Evolutionary conservation across 2,329 filamentous ascomycete genomes (phyloP), one percentile per base, ranked within the genome.

Genomic region (Fusarium denticulatum): DNA sequence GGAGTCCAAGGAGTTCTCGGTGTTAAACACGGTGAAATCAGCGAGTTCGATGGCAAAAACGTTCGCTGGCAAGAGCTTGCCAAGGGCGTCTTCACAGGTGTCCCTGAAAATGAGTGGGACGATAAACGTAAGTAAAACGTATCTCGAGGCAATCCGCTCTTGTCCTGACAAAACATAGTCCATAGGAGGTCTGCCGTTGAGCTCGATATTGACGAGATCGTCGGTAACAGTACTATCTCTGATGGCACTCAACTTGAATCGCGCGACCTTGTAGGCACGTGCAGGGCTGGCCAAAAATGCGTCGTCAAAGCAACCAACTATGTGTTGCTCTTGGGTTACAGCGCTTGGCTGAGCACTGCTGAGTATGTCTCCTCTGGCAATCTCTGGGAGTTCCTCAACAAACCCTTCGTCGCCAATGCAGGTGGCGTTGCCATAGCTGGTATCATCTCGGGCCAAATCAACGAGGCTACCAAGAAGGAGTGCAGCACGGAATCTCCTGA

Each of bases 61-160:
- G 45, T 47, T 11, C 26, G 45, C 45, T 47, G 45, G 45, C 45
- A 28, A 15, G 45, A 47, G 20, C 26, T 47, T 47, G 45, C 45
- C 45, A 47, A 47, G 4, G 45, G 26, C 9, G 13, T 47, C 20
- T 47, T 47, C 9, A 28, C 26, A 22, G 45, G 45, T 47, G 18
- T 47, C 26, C 45, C 45, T 22, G 24, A 46, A 5, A 28, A 15
- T 22, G 45, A 47, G 13, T 47, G 45, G 45, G 26, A 47, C 20
- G 26, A 47, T 22, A 47, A 28, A 28, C 26, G 45, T 47, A 28
- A 28, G 45, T 2, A 46, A 0, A 46, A 10, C 6, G 9, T 4
- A 28, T 7, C 24, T 3, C 1, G 13, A 46, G 7, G 15, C 9
- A 28, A 1, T 28, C 13, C 3, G 6, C 6, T 28, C 13, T 6